Evolutionary conservation across 495 filamentous ascomycete genomes (phyloP), one percentile per base, ranked within the genome.

Genomic region (Neurospora tetrasperma): DNA sequence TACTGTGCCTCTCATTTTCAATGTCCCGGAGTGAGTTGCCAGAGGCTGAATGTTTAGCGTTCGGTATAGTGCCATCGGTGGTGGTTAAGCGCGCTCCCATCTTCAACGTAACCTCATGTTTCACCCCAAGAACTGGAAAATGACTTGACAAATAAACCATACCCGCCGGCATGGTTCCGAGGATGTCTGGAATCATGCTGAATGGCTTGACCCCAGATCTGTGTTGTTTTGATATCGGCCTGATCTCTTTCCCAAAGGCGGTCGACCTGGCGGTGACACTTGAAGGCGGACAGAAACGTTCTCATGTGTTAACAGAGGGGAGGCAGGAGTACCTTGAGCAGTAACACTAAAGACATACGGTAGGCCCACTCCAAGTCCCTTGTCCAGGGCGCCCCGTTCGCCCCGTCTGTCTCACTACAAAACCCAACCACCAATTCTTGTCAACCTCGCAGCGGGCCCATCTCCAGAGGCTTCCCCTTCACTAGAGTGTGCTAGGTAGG

Each of bases 381-480:
- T 62, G 54, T 12, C 6, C 54, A 35, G 54, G 54, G 54, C 54
- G 23, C 20, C 62, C 74, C 20, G n/a, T 42, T 46, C 54, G 23
- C 20, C 62, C 74, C 20, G n/a, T 42, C 62, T 71, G 71, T 44
- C 43, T 44, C 54, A 74, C 72, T 43, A 66, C 59, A 71, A 44
- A 76, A 38, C 44, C 71, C 72, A 75, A 71, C 71, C 76, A 59
- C 75, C 73, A 74, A 79, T 76, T 76, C 77, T 71, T 75, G 23
- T 27, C 54, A 27, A 62, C 23, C 23, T 23, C 23, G 23, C 54
- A 62, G 54, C 54, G 54, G 54, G 54, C 54, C 54, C 54, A 62
- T 35, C 54, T 62, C 54, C 54, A 62, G 31, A 62, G 54, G 12
- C 46, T 44, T 46, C 41, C 70, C 69, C 59, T 70, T 70, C 35